A percentile compares a stretch with the other conserved stretches of the same genome.
phyloP scores from a whole-genome alignment of 345 rosid species.

The Dovyalis caffra region DNA sequence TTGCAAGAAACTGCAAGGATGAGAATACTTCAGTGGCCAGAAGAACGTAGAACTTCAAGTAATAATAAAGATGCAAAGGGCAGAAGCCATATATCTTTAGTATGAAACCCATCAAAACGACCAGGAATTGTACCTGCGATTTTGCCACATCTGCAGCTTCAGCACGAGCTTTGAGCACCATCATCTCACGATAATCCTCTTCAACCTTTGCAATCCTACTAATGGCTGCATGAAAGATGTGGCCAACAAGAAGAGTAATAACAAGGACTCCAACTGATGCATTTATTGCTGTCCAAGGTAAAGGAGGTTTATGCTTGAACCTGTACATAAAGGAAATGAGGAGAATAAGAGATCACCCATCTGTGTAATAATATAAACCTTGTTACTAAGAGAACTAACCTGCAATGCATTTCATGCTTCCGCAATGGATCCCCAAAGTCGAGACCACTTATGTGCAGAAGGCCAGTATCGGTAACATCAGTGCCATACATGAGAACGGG shows the following conservation, averaged over 20 bases:
- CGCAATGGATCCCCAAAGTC: slow-evolving; percentile 94
- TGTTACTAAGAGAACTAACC: slow-evolving; percentile 40
- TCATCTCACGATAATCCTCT: slow-evolving; percentile 69
- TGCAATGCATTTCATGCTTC: slow-evolving; percentile 96
- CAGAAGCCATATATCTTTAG: not conserved
- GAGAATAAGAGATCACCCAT: slow-evolving; percentile 16
- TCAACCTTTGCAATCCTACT: slow-evolving; percentile 74
- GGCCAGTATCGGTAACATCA: slow-evolving; percentile 62
- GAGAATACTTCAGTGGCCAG: slow-evolving; percentile 16
- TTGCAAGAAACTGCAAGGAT: slow-evolving; percentile 79
- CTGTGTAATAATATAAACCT: slow-evolving; percentile 4
- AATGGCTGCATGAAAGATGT: slow-evolving; percentile 76
- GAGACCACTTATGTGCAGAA: slow-evolving; percentile 54
- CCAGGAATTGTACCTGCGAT: slow-evolving; percentile 62
- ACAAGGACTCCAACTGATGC: slow-evolving; percentile 56
- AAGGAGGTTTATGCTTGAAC: slow-evolving; percentile 73
- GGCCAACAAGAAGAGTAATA: slow-evolving; percentile 68
- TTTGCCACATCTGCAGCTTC: slow-evolving; percentile 99
- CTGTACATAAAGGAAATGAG: slow-evolving; percentile 36
- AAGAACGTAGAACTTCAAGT: not conserved
- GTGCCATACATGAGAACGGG: slow-evolving; percentile 80
- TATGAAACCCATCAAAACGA: slow-evolving; percentile 1
- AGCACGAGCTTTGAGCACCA: slow-evolving; percentile 82
- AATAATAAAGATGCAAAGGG: not conserved
- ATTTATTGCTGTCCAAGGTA: slow-evolving; percentile 79